Evolutionary conservation across 2,329 filamentous ascomycete species (phyloP).

Genomic region (Xylaria sp.): DNA sequence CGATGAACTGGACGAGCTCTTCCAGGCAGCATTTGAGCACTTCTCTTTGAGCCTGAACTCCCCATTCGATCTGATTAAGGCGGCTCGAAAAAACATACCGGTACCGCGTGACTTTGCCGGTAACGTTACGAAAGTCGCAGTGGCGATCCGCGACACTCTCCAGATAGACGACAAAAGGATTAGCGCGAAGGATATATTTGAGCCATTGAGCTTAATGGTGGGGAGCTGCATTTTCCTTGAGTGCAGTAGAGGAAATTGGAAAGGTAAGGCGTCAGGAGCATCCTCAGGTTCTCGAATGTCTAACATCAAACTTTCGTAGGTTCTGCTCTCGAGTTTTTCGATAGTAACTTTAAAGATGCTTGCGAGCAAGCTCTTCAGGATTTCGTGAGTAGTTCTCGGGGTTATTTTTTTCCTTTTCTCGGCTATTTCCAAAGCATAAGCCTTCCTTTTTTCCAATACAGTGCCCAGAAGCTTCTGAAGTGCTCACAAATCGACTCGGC

Average conservation of each 20-base stretch:
- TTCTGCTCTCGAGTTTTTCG: background rate
- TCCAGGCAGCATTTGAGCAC: slow-evolving; percentile 63
- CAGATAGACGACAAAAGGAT: background rate
- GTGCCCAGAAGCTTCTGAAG: too few relatives aligned
- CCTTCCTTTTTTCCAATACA: too few relatives aligned
- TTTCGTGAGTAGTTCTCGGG: too few relatives aligned
- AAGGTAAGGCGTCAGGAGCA: background rate
- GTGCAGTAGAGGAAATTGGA: slow-evolving; percentile 43
- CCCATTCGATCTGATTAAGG: slow-evolving; percentile 64
- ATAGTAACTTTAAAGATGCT: background rate
- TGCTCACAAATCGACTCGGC: too few relatives aligned
- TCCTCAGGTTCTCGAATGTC: background rate
- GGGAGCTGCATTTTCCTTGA: slow-evolving; percentile 64
- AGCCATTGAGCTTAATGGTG: slow-evolving; percentile 58
- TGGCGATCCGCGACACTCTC: slow-evolving; percentile 22
- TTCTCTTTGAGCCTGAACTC: slow-evolving; percentile 57
- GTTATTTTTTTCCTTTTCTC: too few relatives aligned
- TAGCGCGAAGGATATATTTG: slow-evolving; percentile 52
- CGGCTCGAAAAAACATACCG: slow-evolving; percentile 57
- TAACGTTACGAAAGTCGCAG: slow-evolving; percentile 60
- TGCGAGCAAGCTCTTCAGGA: slow-evolving; percentile 49
- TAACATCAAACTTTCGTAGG: background rate
- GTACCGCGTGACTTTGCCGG: slow-evolving; percentile 61
- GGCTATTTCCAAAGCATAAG: too few relatives aligned
- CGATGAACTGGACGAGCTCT: slow-evolving; percentile 59